Evolutionary conservation across 1,139 yeast genomes (phyloP).

Genomic region (Suhomyces coccinellae): DNA sequence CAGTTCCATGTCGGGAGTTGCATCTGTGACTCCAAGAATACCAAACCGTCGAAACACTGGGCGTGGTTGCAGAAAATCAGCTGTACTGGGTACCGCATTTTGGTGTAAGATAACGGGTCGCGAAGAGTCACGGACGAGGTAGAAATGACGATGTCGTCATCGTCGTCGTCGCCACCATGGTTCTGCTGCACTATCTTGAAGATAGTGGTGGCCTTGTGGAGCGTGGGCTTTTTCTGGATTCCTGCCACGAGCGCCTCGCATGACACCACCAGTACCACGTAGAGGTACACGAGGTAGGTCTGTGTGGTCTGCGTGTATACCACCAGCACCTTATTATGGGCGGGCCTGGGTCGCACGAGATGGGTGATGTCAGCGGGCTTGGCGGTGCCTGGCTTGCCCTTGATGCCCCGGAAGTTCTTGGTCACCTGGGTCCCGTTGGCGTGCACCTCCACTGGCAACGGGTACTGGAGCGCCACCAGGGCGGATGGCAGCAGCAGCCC

Average conservation of each 20-base stretch:
- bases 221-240: slow-evolving; percentile 41
- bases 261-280: slow-evolving; percentile 51
- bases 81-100: slow-evolving; percentile 61
- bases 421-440: slow-evolving; percentile 49
- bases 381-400: slow-evolving; percentile 62
- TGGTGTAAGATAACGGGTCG: slow-evolving; percentile 65
- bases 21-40: slow-evolving; percentile 58
- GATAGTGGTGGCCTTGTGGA: slow-evolving; percentile 48
- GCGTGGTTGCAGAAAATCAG: slow-evolving; percentile 62
- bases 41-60: slow-evolving; percentile 70
- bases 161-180: slow-evolving; percentile 40
- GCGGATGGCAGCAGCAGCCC: slow-evolving; percentile 26
- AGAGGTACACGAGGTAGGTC: slow-evolving; percentile 49
- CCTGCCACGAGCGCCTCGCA: slow-evolving; percentile 35
- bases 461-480: slow-evolving; percentile 53
- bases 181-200: slow-evolving; percentile 33
- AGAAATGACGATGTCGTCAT: slow-evolving; percentile 58
- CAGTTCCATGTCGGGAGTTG: slow-evolving; percentile 69
- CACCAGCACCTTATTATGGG: slow-evolving; percentile 44
- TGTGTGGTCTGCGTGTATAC: slow-evolving; percentile 53
- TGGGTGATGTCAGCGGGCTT: slow-evolving; percentile 65
- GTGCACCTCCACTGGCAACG: slow-evolving; percentile 56
- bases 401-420: slow-evolving; percentile 59
- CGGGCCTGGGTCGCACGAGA: slow-evolving; percentile 30
- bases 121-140: slow-evolving; percentile 56